Base-by-base conservation (phyloP, 2,329 filamentous ascomycete genomes). In the Elsinoe australis region DNA sequence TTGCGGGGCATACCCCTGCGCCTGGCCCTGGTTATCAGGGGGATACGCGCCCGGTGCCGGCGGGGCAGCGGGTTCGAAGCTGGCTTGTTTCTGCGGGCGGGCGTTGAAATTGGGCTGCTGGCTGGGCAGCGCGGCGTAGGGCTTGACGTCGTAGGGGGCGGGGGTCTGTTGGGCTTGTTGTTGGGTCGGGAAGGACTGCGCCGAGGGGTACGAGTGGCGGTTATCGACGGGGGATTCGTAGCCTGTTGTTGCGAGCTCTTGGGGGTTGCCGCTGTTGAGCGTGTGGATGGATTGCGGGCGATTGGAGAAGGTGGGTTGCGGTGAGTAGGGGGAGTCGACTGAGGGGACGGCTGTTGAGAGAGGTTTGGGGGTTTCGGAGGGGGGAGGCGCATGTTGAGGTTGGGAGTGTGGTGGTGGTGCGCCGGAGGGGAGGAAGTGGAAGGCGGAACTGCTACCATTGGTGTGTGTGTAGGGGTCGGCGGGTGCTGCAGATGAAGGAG, bases 191-290 rank as follows among this genome's bases (percentile, higher is more conserved):
- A 55, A 56, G 39, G 54, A 52, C 56, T 59, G 46, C 55, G 59
- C 54, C 5, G 53, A 57, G 44, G 58, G 56, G 52, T 68, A 67
- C 14, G 64, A 66, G 34, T 69, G 65, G 9, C 69, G 59, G 51
- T 65, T 66, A 53, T 72, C 70, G 2, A 70, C 55, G 1, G 71
- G 71, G 5, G 67, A 70, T 52, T 73, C 70, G 51, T 67, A 71
- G 19, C 68, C 65, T 8, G 65, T 62, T 3, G 69, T 70, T 14
- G 69, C 65, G 14, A 74, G 61, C 56, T 74, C 71, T 51, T 73
- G 71, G 4, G 71, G 71, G 36, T 64, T 61, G 17, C 63, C 64
- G 39, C 55, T 58, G 53, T 64, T 64, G 9, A 63, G 58, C 0
- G 62, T 64, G 55, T 61, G 66, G 60, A 59, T 68, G 57, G 50